Conservation (phyloP, 1,284 basidiomycete genomes). For the Malassezia yamatoensis region DNA sequence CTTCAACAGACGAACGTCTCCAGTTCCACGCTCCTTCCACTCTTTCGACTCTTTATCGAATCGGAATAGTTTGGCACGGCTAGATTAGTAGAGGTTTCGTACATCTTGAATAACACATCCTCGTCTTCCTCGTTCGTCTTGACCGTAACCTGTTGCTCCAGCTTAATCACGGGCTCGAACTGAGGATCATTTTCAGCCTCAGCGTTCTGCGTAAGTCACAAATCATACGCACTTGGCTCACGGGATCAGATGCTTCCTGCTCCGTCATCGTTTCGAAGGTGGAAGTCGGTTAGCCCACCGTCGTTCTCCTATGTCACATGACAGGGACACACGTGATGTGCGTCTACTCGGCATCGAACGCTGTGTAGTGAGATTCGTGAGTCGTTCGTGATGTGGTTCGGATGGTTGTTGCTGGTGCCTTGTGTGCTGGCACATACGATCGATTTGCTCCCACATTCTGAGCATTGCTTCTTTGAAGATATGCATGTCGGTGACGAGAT, state of each 20-base stretch:
- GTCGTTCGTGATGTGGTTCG: slow-evolving; percentile 1
- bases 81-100: slow-evolving; percentile 51
- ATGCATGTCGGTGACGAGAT: slow-evolving; percentile 91
- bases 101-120: slow-evolving; percentile 91
- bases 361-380: not conserved
- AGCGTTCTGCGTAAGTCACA: not conserved
- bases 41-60: slow-evolving; percentile 71
- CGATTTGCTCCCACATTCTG: slow-evolving; percentile 62
- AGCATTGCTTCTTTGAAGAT: slow-evolving; percentile 97
- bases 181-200: slow-evolving; percentile 81
- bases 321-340: not conserved
- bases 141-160: slow-evolving; percentile 88
- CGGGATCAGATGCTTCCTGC: slow-evolving; percentile 11
- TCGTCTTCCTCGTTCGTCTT: slow-evolving; percentile 96
- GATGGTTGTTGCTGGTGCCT: slow-evolving; percentile 11
- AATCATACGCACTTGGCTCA: slow-evolving; percentile 4
- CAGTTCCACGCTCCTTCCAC: slow-evolving; percentile 80
- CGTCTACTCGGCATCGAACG: not conserved
- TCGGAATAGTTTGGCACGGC: slow-evolving; percentile 97
- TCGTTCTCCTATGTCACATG: not conserved
- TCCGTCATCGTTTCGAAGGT: slow-evolving; percentile 10
- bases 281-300: not conserved
- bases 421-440: slow-evolving; percentile 49
- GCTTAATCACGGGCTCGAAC: slow-evolving; percentile 92
- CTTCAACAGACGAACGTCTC: slow-evolving; percentile 50